Evolutionary conservation across 164 flowering plant species (phyloP).

Genomic region (Vitis riparia): DNA sequence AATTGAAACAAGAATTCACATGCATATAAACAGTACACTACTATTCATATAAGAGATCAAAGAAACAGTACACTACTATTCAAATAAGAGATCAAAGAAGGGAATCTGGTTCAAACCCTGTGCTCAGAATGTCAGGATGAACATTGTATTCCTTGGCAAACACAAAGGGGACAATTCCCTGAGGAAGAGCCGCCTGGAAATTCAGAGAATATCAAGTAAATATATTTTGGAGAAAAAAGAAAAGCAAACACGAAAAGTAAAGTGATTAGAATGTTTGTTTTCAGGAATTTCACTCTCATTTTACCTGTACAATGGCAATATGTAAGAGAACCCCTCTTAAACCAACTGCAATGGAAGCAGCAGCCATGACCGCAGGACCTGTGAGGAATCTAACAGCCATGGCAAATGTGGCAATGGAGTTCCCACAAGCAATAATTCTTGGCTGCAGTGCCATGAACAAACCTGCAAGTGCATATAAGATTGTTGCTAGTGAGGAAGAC

Average conservation of each 20-base stretch:
- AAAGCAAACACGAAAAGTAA: too few relatives aligned
- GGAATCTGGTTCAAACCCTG: conserved; percentile 20
- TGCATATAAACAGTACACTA: too few relatives aligned
- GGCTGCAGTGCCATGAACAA: conserved; percentile 28
- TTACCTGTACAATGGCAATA: conserved; percentile 31
- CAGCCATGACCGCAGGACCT: conserved; percentile 29
- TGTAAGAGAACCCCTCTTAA: conserved; percentile 26
- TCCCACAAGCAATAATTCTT: conserved; percentile 22
- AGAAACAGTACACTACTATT: too few relatives aligned
- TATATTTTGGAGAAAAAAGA: too few relatives aligned
- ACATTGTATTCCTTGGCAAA: conserved; percentile 50
- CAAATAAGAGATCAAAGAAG: too few relatives aligned
- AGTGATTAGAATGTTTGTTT: too few relatives aligned
- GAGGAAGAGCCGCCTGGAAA: conserved; percentile 52
- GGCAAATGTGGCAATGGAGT: conserved; percentile 4
- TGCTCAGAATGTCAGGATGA: conserved; percentile 48
- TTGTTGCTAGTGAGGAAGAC: neutral
- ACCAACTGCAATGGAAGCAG: conserved; percentile 23
- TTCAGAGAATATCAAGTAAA: too few relatives aligned
- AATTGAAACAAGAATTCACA: too few relatives aligned
- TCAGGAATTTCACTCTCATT: too few relatives aligned
- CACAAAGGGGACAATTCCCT: conserved; percentile 49
- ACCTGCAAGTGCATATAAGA: conserved; percentile 7
- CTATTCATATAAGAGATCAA: too few relatives aligned
- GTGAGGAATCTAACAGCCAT: conserved; percentile 21